Percentiles rank a stretch among this genome's conserved stretches.
Evolutionary conservation across 2,329 filamentous ascomycete genomes (phyloP).

Genomic region (Berkeleyomyces basicola): DNA sequence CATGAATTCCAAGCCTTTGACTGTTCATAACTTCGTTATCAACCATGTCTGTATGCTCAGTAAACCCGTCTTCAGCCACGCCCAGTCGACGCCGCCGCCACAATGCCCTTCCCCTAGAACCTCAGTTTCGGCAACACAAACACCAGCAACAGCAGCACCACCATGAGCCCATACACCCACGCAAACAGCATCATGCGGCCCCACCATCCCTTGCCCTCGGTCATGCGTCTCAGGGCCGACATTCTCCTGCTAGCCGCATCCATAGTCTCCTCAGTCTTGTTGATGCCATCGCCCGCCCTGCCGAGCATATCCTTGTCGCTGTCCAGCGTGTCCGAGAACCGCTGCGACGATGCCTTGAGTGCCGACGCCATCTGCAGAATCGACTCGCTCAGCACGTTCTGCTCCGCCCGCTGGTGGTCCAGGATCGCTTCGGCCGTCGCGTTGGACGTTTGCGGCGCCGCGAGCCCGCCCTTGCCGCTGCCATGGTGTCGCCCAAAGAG

Average conservation of each 20-base stretch:
- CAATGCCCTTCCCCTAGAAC: constrained; percentile 35
- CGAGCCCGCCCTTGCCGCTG: constrained; percentile 18
- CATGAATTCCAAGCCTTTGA: not conserved
- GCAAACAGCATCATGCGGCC: constrained; percentile 69
- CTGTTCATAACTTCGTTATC: not conserved
- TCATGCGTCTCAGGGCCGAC: constrained; percentile 61
- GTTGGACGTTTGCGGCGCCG: constrained; percentile 25
- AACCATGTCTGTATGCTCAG: not conserved
- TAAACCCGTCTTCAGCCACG: not conserved
- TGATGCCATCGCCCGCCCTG: constrained; percentile 56
- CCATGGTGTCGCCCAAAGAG: not conserved
- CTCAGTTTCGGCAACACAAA: constrained; percentile 77
- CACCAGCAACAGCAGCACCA: constrained; percentile 62
- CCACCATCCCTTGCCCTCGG: constrained; percentile 78
- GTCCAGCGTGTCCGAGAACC: constrained; percentile 57
- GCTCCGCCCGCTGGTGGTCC: constrained; percentile 61
- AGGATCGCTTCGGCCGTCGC: constrained; percentile 54
- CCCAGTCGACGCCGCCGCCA: not conserved
- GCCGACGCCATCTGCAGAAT: constrained; percentile 66
- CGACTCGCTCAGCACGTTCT: constrained; percentile 65
- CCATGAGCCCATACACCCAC: constrained; percentile 67
- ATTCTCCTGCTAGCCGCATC: constrained; percentile 61
- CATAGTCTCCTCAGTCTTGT: constrained; percentile 60
- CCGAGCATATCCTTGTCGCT: constrained; percentile 53
- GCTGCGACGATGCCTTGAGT: constrained; percentile 57